Base-by-base conservation (phyloP, 75 land plant genomes). In the Cupressus sempervirens region DNA sequence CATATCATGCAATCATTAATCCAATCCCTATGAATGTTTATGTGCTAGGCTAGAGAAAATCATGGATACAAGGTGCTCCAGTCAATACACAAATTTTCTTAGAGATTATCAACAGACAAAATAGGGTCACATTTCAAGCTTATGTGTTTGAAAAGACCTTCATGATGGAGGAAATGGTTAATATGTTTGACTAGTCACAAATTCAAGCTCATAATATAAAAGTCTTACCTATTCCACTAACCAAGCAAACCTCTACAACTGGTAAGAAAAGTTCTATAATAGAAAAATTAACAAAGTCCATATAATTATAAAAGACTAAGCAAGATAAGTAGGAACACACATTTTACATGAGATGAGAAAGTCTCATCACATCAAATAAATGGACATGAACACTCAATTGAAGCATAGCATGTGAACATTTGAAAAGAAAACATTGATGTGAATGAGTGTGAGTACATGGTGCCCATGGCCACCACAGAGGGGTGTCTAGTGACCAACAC, bases 391-490 rank as follows among this genome's bases (percentile, higher is more conserved):
- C 46, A 45, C 46, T 45, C 46, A 45, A 45, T 45, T 43, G 45
- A 43, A 43, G 45, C 45, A 43, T 43, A 43, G 45, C 2, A 2
- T 2, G 45, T 43, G 45, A 43, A 43, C 45, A 43, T 43, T 43
- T 43, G 45, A 43, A 43, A 43, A 43, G 45, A 4, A 43, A 43
- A 43, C 2, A 43, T 43, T 43, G 2, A 4, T 43, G 90, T 95
- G 3, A 92, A 93, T 80, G 97, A 92, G 12, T 68, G 26, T 43
- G 91, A 93, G 89, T 92, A 87, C 82, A 84, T 82, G 29, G 92
- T 95, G 38, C 97, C 97, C 26, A 93, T 95, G 97, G 94, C 97
- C 3, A 95, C 97, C 23, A 95, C 97, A 3, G 97, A 95, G 84
- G 97, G 96, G 40, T 92, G 95, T 58, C 83, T 95, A 65, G 93